phyloP scores from a whole-genome alignment of 306 rosid genomes.

The Aeschynomene evenia region DNA sequence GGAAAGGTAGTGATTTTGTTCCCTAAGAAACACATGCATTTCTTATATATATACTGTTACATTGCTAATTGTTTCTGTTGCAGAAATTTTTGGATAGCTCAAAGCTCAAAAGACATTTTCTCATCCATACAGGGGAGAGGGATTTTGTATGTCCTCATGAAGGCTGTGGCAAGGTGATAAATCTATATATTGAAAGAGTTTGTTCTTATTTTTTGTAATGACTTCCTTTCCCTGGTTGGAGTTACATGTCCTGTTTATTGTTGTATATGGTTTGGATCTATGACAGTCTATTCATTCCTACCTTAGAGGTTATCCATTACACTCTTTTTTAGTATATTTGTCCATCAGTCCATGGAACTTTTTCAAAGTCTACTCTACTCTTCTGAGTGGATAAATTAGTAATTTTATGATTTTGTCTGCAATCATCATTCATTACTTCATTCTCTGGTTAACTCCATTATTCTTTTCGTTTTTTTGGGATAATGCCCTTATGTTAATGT shows the following conservation, averaged over 20 bases:
- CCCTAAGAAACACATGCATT: neutral
- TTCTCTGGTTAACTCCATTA: neutral
- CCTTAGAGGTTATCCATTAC: too few species aligned
- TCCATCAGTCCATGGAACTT: neutral
- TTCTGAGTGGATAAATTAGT: conserved; percentile 4
- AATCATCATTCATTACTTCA: neutral
- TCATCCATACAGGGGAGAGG: conserved; percentile 94
- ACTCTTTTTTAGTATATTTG: neutral
- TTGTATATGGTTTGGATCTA: conserved; percentile 7
- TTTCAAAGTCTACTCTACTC: conserved; percentile 1
- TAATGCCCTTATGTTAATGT: neutral
- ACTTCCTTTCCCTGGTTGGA: neutral
- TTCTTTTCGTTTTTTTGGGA: neutral
- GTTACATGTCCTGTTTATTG: conserved; percentile 13
- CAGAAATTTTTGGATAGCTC: conserved; percentile 99
- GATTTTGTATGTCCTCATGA: conserved; percentile 91
- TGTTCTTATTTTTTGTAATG: conserved; percentile 13
- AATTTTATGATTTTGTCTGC: neutral
- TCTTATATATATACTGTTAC: neutral
- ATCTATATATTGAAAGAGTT: conserved; percentile 30
- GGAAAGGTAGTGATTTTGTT: conserved; percentile 68
- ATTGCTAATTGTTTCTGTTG: conserved; percentile 35
- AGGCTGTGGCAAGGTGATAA: conserved; percentile 98
- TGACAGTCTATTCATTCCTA: too few species aligned
- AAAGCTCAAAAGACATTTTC: conserved; percentile 92